Percentiles rank a stretch among this genome's conserved stretches.
Evolutionary conservation across 139 green algal species (phyloP).

Genomic region (Coccomyxa sp.): DNA sequence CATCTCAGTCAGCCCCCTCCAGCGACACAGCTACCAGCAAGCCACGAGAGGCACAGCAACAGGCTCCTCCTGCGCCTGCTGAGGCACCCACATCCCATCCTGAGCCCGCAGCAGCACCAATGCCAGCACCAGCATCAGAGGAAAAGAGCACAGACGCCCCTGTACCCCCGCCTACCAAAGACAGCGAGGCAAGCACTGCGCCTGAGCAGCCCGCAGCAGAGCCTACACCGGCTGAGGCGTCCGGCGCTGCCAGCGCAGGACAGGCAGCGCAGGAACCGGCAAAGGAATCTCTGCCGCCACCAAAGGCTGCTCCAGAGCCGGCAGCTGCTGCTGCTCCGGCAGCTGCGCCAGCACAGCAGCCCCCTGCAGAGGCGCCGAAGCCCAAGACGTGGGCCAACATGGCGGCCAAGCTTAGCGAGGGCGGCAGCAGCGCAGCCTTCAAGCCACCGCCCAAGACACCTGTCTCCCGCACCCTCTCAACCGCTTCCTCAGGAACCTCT

Average conservation of each 20-base stretch:
- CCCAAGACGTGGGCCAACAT: background rate
- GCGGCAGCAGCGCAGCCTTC: background rate
- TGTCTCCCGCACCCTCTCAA: background rate
- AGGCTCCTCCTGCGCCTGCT: no score
- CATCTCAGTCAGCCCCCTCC: background rate
- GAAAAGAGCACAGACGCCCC: background rate
- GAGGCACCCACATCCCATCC: no score
- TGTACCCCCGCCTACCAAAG: no score
- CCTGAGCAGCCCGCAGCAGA: background rate
- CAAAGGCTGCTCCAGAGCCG: background rate
- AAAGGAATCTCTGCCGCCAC: background rate
- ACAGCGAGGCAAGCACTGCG: background rate
- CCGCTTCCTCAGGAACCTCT: background rate
- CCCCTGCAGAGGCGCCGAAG: conserved; percentile 11
- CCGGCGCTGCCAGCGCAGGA: no score
- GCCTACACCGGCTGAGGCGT: background rate
- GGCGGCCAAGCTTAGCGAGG: background rate
- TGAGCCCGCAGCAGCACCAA: background rate
- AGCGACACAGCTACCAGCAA: no score
- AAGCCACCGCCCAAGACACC: background rate
- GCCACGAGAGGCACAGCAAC: background rate
- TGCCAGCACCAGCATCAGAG: background rate
- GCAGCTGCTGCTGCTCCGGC: conserved; percentile 3
- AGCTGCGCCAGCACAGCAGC: conserved; percentile 3
- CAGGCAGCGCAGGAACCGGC: background rate